Base-by-base conservation (phyloP, 2,329 filamentous ascomycete species). In the Fusarium algeriense region DNA sequence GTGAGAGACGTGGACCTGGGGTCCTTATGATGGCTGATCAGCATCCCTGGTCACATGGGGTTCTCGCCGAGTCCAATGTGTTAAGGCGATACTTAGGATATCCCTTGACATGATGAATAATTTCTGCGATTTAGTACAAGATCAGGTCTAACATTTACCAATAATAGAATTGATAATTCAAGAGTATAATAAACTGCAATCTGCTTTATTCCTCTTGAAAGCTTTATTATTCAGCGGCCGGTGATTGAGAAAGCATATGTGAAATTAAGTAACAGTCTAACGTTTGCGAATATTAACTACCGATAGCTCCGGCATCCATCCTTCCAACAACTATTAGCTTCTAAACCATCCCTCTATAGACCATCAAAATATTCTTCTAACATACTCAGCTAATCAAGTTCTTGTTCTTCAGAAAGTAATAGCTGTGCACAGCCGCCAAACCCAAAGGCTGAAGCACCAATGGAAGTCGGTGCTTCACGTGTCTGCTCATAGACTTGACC, bases 401-500 rank as follows among this genome's bases (percentile, higher is more conserved):
- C 38, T 65, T 43, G 20, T 60, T 55, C 55, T 75, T 74, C 54
- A 71, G 63, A 44, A 77, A 77, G 48, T 72, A 79, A 40, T 77
- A 80, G 2, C 69, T 44, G 46, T 80, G 67, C 14, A 79, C 73
- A 13, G 71, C 73, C n/a, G 70, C 74, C 14, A 75, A 72, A 3
- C 73, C 77, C 32, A 82, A 40, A 7, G 79, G 79, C 38, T 80
- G 77, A 38, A 82, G 53, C 30, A 75, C 53, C 71, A 64, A 73
- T 37, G 80, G 79, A 52, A 78, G 71, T 49, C 75, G 70, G 41
- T 78, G 76, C 56, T 73, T 79, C 28, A 78, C 75, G 44, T 82
- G 79, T 40, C 79, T 70, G 45, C 77, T 76, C 60, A 80, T 70
- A 26, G 75, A 71, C 30, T 70, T 79, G 28, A 84, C 81, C 57